A percentile compares a stretch with the other conserved stretches of the same genome.
phyloP scores from a whole-genome alignment of 495 filamentous ascomycete genomes.

The Cercophora newfieldiana region DNA sequence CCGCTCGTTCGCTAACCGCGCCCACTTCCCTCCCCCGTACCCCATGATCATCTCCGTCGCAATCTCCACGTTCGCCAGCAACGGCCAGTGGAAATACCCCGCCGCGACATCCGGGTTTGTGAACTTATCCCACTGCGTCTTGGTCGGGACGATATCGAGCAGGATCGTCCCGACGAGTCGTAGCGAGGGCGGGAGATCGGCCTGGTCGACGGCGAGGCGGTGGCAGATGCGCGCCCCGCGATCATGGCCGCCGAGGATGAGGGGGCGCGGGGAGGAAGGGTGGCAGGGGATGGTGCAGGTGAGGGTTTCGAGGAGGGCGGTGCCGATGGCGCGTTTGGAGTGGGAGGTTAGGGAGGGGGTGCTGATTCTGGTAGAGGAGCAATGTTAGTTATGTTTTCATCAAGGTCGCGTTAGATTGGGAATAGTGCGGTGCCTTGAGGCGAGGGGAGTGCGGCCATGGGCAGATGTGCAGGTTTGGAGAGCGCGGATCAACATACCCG shows the following conservation, averaged over 20 bases:
- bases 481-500: too few relatives aligned
- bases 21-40: conserved; percentile 44
- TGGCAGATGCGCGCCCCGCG: conserved; percentile 51
- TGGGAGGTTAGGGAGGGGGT: conserved; percentile 31
- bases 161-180: conserved; percentile 37
- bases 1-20: conserved; percentile 29
- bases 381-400: too few relatives aligned
- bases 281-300: conserved; percentile 20
- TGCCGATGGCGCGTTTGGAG: conserved; percentile 41
- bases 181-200: conserved; percentile 18
- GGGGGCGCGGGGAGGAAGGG: conserved; percentile 12
- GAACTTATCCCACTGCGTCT: conserved; percentile 40
- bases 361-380: too few relatives aligned
- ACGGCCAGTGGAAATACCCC: conserved; percentile 51
- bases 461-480: too few relatives aligned
- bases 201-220: conserved; percentile 40
- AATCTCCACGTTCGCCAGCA: conserved; percentile 49
- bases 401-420: too few relatives aligned
- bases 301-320: conserved; percentile 38
- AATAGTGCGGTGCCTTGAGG: too few relatives aligned
- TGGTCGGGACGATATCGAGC: conserved; percentile 53
- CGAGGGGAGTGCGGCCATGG: too few relatives aligned
- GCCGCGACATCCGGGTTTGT: conserved; percentile 26
- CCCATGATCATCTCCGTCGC: conserved; percentile 47
- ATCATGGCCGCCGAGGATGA: conserved; percentile 47